A percentile compares a stretch with the other conserved stretches of the same genome.
phyloP scores from a whole-genome alignment of 164 flowering plant genomes.

The Malania oleifera region DNA sequence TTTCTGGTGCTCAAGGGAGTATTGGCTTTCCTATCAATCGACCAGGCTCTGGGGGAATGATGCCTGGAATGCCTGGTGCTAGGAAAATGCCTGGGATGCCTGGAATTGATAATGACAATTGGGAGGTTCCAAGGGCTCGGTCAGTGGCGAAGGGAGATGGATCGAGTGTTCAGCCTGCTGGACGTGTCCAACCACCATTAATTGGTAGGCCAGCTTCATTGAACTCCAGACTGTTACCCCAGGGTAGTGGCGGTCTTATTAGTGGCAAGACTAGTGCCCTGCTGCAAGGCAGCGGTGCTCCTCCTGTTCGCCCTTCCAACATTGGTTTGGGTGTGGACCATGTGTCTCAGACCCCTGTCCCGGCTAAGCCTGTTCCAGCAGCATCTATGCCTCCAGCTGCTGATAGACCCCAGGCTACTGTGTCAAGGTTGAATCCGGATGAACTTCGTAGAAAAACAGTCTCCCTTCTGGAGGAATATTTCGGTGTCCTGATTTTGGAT shows the following conservation, averaged over 20 bases:
- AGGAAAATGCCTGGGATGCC: conserved; percentile 95
- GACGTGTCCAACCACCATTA: conserved; percentile 46
- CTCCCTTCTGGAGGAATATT: conserved; percentile 81
- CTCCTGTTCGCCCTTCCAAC: conserved; percentile 31
- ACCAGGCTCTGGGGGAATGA: conserved; percentile 92
- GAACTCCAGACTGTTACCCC: conserved; percentile 65
- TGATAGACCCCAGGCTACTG: conserved; percentile 35
- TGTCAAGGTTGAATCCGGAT: conserved; percentile 27
- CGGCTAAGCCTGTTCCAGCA: conserved; percentile 28
- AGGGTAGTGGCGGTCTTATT: conserved; percentile 59
- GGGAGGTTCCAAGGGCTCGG: conserved; percentile 76
- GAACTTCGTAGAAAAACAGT: conserved; percentile 55
- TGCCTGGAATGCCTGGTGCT: conserved; percentile 97
- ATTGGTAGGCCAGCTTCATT: conserved; percentile 37
- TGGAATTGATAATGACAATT: conserved; percentile 70
- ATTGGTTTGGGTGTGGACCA: conserved; percentile 28
- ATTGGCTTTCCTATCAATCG: conserved; percentile 53
- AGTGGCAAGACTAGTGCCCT: conserved; percentile 69
- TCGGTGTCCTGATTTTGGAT: conserved; percentile 51
- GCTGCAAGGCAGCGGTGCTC: conserved; percentile 51
- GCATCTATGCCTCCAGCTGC: conserved; percentile 20
- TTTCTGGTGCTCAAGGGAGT: conserved; percentile 41
- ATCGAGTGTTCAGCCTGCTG: conserved; percentile 27
- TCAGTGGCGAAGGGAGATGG: conserved; percentile 55
- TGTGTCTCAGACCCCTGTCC: conserved; percentile 19